Evolutionary conservation across 1,284 basidiomycete species (phyloP).

Genomic region (Testicularia cyperi): DNA sequence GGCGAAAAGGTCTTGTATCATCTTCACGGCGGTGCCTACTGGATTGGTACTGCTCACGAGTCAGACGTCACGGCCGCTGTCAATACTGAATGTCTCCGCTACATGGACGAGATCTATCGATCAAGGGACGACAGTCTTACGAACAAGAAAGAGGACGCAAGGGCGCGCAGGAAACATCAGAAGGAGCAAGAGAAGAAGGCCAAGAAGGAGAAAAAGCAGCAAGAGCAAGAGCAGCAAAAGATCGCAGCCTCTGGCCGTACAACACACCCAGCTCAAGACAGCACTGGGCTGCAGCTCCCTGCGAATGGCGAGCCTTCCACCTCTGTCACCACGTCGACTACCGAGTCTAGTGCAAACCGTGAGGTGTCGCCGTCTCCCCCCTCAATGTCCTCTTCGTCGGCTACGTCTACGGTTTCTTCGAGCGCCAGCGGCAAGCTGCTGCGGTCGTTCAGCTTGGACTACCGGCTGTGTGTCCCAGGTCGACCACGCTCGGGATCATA

Average conservation of each 20-base stretch:
- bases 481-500: slow-evolving; percentile 42
- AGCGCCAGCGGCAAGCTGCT: slow-evolving; percentile 21
- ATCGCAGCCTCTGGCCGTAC: too few species aligned
- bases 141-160: not conserved
- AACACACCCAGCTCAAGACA: too few species aligned
- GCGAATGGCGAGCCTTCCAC: too few species aligned
- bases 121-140: not conserved
- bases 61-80: slow-evolving; percentile 47
- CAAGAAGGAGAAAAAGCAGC: not conserved
- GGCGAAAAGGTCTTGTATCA: slow-evolving; percentile 52
- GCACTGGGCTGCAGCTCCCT: too few species aligned
- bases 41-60: slow-evolving; percentile 53
- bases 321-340: too few species aligned
- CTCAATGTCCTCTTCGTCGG: slow-evolving; percentile 5
- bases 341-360: too few species aligned
- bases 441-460: slow-evolving; percentile 54
- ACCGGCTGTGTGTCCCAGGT: slow-evolving; percentile 47
- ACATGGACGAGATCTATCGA: slow-evolving; percentile 35
- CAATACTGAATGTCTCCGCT: slow-evolving; percentile 39
- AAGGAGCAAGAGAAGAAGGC: not conserved
- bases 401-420: too few species aligned
- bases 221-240: too few species aligned
- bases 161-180: slow-evolving; percentile 2
- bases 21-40: slow-evolving; percentile 56
- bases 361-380: too few species aligned